Evolutionary conservation across 2,329 filamentous ascomycete species (phyloP).

Genomic region (Cytospora paraplurivora): DNA sequence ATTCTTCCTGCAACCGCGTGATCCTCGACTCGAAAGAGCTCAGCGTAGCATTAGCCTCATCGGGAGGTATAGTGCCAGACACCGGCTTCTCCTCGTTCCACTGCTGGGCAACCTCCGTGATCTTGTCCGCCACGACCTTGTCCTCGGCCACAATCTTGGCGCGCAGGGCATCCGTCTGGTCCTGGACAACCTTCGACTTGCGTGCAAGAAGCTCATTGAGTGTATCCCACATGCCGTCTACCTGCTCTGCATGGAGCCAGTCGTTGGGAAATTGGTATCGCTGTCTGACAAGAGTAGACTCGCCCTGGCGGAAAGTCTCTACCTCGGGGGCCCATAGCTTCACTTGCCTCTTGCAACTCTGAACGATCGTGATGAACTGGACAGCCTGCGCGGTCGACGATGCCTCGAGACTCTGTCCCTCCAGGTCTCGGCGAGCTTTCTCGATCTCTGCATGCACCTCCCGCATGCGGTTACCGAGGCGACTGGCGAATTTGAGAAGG

Average conservation of each 20-base stretch:
- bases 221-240: slow-evolving; percentile 93
- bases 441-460: slow-evolving; percentile 92
- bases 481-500: slow-evolving; percentile 85
- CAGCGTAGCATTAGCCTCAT: slow-evolving; percentile 82
- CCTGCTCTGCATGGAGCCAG: slow-evolving; percentile 94
- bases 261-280: slow-evolving; percentile 91
- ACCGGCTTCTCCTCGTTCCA: slow-evolving; percentile 98
- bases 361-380: slow-evolving; percentile 96
- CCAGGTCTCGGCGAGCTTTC: slow-evolving; percentile 85
- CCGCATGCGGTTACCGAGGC: slow-evolving; percentile 85
- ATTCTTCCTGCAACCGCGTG: slow-evolving; percentile 81
- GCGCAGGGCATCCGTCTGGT: slow-evolving; percentile 91
- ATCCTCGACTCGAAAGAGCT: slow-evolving; percentile 82
- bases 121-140: slow-evolving; percentile 85
- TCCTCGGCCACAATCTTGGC: slow-evolving; percentile 96
- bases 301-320: slow-evolving; percentile 91
- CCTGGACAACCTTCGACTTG: slow-evolving; percentile 93
- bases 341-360: slow-evolving; percentile 92
- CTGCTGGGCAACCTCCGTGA: slow-evolving; percentile 77
- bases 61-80: slow-evolving; percentile 88
- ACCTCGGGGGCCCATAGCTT: slow-evolving; percentile 95
- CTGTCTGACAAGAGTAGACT: slow-evolving; percentile 87
- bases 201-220: slow-evolving; percentile 89
- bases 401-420: slow-evolving; percentile 88
- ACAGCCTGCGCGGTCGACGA: slow-evolving; percentile 96